Evolutionary conservation across 148 eudicot species (phyloP).

Genomic region (Cornus suecica): DNA sequence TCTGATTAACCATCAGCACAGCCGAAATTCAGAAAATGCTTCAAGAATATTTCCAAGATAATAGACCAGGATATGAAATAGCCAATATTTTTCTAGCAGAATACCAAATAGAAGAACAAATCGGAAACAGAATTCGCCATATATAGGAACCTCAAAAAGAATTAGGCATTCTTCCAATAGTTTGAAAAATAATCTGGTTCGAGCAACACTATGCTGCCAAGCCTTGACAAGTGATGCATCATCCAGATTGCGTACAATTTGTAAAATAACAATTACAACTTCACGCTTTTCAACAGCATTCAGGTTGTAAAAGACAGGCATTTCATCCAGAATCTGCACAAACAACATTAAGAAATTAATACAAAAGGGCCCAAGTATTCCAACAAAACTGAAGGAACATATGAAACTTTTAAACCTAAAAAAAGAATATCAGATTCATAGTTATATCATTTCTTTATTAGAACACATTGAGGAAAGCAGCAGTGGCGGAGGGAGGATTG

Average conservation of each 20-base stretch:
- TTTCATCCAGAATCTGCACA: constrained; percentile 95
- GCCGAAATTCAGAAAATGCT: not conserved
- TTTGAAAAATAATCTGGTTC: constrained; percentile 96
- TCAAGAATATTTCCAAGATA: not conserved
- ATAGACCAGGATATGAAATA: not conserved
- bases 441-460: too few relatives aligned
- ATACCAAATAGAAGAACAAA: constrained; percentile 1
- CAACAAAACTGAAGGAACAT: not conserved
- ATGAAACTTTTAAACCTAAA: too few relatives aligned
- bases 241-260: constrained; percentile 92
- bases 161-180: constrained; percentile 86
- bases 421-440: too few relatives aligned
- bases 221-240: constrained; percentile 90
- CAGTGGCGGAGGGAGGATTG: too few relatives aligned
- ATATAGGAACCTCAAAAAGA: constrained; percentile 72
- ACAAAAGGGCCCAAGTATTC: not conserved
- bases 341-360: constrained; percentile 4
- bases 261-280: constrained; percentile 77
- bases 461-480: too few relatives aligned
- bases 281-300: constrained; percentile 92
- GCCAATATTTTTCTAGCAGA: not conserved
- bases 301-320: constrained; percentile 98
- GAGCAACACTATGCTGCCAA: constrained; percentile 98
- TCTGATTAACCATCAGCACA: not conserved
- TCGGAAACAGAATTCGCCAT: not conserved